Base-by-base conservation (phyloP, 1,139 yeast species). In the Candida tunisiensis region DNA sequence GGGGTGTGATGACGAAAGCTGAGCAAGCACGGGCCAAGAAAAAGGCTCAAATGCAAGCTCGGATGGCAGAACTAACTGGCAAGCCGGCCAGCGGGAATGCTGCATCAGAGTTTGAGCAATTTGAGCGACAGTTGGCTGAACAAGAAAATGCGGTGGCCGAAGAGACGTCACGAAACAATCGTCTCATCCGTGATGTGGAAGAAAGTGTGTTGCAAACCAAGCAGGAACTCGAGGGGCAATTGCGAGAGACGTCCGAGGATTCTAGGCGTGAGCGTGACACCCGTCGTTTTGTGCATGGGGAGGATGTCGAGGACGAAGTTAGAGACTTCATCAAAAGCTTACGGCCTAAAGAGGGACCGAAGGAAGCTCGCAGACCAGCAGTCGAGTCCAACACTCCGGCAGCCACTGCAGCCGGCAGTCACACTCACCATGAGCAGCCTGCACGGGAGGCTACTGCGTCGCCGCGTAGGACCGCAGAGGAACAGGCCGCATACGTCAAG, bases 1-100 rank as follows among this genome's bases (percentile, higher is more conserved):
- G 74, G 42, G 95, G 94, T 10, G 69, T 71, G 36, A 65, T 82
- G 7, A 80, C 94, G 3, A 93, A 80, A 20, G 55, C 69, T 10
- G 95, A 85, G 45, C 74, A 68, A 40, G 72, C 80, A 24, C 74
- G 78, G 44, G 88, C 88, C 27, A 53, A 72, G 31, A 59, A 85
- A 38, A 74, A 73, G 37, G 77, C 85, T 24, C 63, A 93, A 37
- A 82, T 85, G 92, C 74, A 73, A 37, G 77, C 85, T 24, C 63
- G 93, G 37, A 82, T 85, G 92, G 93, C 93, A 13, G 80, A 88
- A 6, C 60, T 88, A 39, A 83, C 95, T 0, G 96, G 95, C 2
- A 71, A 71, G 35, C 59, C 72, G 2, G 52, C 57, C 6, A 60
- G 60, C 15, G 57, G 64, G 2, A 58, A 62, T 28, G 62, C 60